A percentile compares a stretch with the other conserved stretches of the same genome.
Conservation (phyloP, 202 grass and related monocot species). For the Schoenoplectus tabernaemontani region DNA sequence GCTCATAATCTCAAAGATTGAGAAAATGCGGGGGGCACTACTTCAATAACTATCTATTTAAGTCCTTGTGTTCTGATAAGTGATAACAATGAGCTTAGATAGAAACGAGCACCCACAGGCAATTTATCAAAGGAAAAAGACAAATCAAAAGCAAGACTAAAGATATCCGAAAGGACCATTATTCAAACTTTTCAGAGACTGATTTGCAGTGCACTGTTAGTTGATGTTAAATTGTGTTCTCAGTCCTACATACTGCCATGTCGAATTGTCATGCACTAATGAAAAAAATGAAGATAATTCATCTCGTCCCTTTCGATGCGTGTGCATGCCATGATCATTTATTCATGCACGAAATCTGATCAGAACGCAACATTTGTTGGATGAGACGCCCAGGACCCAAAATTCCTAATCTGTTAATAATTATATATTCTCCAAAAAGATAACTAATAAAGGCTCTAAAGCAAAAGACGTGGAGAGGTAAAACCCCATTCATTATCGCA, state of each 20-base stretch:
- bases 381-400: background rate
- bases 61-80: too few species aligned
- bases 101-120: too few species aligned
- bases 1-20: too few species aligned
- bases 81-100: too few species aligned
- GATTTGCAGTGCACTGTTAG: background rate
- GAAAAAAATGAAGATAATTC: background rate
- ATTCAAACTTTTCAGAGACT: background rate
- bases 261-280: background rate
- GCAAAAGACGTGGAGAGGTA: background rate
- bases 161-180: background rate
- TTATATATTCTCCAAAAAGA: background rate
- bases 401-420: conserved; percentile 3
- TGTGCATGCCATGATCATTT: background rate
- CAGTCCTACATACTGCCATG: background rate
- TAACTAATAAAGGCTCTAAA: background rate
- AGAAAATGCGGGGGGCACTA: too few species aligned
- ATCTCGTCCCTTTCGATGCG: background rate
- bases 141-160: background rate
- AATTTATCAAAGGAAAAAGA: too few species aligned
- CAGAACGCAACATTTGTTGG: conserved; percentile 10
- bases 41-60: too few species aligned
- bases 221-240: background rate
- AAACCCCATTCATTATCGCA: background rate
- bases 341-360: background rate